These are phyloP conservation scores for Penicillium lividum DNA, from an alignment of 495 filamentous ascomycete genomes.

Conservation along the genomic window DNA sequence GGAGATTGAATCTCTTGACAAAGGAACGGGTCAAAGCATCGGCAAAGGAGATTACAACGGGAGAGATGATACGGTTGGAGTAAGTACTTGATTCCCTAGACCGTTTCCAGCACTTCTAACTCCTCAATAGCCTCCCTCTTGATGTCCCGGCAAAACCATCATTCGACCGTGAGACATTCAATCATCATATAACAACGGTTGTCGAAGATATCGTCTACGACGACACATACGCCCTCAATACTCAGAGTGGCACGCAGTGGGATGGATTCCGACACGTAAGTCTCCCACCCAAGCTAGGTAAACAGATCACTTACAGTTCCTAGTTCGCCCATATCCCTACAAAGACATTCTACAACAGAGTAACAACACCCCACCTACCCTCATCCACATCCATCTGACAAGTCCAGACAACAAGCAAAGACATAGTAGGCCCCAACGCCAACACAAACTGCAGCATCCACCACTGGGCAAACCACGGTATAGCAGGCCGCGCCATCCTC, in stretches of 20 bases:
- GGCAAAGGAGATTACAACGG: constrained; percentile 51
- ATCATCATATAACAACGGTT: constrained; percentile 52
- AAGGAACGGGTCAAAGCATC: constrained; percentile 54
- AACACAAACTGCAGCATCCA: constrained; percentile 53
- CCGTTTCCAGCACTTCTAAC: not conserved
- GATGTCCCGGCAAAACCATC: constrained; percentile 51
- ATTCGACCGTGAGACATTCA: constrained; percentile 52
- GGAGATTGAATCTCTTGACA: constrained; percentile 60
- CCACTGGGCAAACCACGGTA: constrained; percentile 45
- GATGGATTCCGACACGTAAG: constrained; percentile 67
- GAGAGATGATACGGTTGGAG: constrained; percentile 54
- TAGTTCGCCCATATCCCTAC: constrained; percentile 46
- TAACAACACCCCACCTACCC: constrained; percentile 10
- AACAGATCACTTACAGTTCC: not conserved
- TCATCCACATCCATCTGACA: not conserved
- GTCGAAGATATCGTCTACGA: constrained; percentile 50
- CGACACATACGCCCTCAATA: constrained; percentile 68
- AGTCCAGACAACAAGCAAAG: constrained; percentile 38
- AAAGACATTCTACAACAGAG: constrained; percentile 54
- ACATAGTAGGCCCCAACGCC: constrained; percentile 47
- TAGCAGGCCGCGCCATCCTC: constrained; percentile 52
- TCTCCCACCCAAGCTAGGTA: not conserved
- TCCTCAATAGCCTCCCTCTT: constrained; percentile 50
- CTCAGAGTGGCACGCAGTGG: constrained; percentile 73
- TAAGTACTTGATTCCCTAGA: constrained; percentile 15